A percentile compares a stretch with the other conserved stretches of the same genome.
These are phyloP conservation scores for Populus hybrid DNA, from an alignment of 441 rosid genomes.

Conservation along the genomic window DNA sequence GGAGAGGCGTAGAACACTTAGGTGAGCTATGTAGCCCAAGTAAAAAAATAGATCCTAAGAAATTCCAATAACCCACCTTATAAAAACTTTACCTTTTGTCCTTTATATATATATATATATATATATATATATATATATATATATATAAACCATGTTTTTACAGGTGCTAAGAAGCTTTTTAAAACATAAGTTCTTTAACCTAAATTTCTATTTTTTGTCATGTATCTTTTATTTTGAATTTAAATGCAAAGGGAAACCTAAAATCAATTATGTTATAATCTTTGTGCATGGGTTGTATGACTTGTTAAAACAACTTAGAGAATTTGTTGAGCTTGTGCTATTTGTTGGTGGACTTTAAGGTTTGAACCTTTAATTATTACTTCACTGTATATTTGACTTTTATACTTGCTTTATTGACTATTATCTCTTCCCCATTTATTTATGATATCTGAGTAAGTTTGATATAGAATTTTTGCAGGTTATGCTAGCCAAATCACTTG, in stretches of 20 bases:
- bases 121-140: too few relatives aligned
- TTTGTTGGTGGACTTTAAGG: conserved; percentile 97
- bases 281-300: conserved; percentile 86
- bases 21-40: accelerated
- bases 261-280: conserved; percentile 81
- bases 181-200: too few relatives aligned
- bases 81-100: too few relatives aligned
- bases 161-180: too few relatives aligned
- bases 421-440: conserved; percentile 5
- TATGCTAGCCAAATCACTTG: conserved; percentile 76
- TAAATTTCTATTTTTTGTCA: too few relatives aligned
- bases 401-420: neutral
- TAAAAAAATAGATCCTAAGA: too few relatives aligned
- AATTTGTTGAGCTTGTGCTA: conserved; percentile 16
- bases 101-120: too few relatives aligned
- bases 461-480: conserved; percentile 35
- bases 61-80: too few relatives aligned
- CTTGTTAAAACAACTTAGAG: conserved; percentile 63
- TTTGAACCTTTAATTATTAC: conserved; percentile 22
- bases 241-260: conserved; percentile 17
- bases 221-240: too few relatives aligned
- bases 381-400: neutral
- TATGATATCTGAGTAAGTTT: neutral
- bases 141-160: too few relatives aligned
- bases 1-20: accelerated